Base-by-base conservation (phyloP, 2,329 filamentous ascomycete genomes). In the Capronia americana region DNA sequence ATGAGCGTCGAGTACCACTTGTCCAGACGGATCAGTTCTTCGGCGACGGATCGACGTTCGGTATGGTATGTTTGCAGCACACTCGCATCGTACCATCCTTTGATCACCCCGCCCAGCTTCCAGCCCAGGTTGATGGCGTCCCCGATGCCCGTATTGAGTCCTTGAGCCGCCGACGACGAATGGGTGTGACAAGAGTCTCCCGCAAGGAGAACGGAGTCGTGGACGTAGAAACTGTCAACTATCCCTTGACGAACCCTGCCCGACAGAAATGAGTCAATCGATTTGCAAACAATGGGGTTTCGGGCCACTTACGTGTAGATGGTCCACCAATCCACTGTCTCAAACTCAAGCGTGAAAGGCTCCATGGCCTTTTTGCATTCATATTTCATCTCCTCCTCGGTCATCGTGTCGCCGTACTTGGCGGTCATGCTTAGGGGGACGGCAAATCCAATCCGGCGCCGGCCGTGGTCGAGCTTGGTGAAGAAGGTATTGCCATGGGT, bases 181-280 rank as follows among this genome's bases (percentile, higher is more conserved):
- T 58, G 56, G 38, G 24, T 46, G 38, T 58, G 56, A 26, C 56
- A 58, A 38, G 56, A 32, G 38, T 58, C 56, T 17, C 56, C 56
- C 14, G 56, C 56, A 17, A 44, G 56, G 38, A 58, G 23, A 7
- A 58, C 41, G n/a, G 20, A 5, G 56, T 46, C 34, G 11, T 58
- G 24, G 20, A 58, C 56, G 11, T 32, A 32, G 20, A 58, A 58
- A n/a, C 20, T 58, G 20, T 58, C 56, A 1, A 38, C 56, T 11
- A 58, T 20, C 17, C 32, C 38, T 17, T 58, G 56, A 24, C 56
- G 56, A 8, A 58, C 56, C 24, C 56, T 32, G 30, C 10, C 8
- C 30, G 30, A 2, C 8, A 32, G 30, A 32, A 32, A 32, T 32
- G 8, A 11, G 11, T 32, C 10, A 32, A 3, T 32, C 8, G 3